Conservation (phyloP, 495 filamentous ascomycete genomes). For the Mytilinidion resinicola region DNA sequence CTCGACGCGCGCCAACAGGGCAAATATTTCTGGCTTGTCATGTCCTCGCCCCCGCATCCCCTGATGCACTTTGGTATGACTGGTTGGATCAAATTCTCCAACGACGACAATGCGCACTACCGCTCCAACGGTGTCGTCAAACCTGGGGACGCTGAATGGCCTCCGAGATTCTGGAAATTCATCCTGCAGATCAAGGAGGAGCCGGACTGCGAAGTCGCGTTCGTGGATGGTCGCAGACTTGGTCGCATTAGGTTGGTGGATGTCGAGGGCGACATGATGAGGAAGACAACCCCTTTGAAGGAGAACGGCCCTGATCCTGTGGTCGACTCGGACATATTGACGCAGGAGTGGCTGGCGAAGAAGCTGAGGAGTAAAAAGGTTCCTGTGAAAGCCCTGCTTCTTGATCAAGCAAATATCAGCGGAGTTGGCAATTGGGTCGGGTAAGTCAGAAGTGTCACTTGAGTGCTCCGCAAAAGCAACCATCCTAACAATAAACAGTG, state of each 20-base stretch:
- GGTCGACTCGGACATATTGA: conserved; percentile 69
- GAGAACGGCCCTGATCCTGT: conserved; percentile 94
- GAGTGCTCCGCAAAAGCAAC: neutral
- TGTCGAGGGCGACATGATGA: conserved; percentile 66
- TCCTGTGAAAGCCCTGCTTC: conserved; percentile 76
- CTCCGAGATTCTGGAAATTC: conserved; percentile 88
- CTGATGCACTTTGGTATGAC: conserved; percentile 92
- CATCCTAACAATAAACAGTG: conserved; percentile 33
- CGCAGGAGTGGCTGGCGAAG: conserved; percentile 59
- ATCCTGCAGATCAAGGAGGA: conserved; percentile 57
- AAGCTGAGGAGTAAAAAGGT: conserved; percentile 70
- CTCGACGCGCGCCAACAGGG: conserved; percentile 73
- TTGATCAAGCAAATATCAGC: conserved; percentile 85
- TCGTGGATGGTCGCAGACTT: conserved; percentile 74
- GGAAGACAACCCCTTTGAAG: conserved; percentile 69
- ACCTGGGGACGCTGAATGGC: conserved; percentile 63
- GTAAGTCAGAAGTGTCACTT: conserved; percentile 36
- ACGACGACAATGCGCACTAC: conserved; percentile 71
- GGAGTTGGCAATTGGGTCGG: conserved; percentile 97
- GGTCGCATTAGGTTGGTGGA: conserved; percentile 74
- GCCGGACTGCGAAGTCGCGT: conserved; percentile 65
- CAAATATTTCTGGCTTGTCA: conserved; percentile 87
- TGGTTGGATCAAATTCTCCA: conserved; percentile 83
- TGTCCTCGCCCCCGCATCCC: conserved; percentile 71
- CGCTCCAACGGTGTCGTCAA: conserved; percentile 47